These are phyloP conservation scores for Ophiobolus disseminans DNA, from an alignment of 2,329 filamentous ascomycete species.

Conservation along the genomic window DNA sequence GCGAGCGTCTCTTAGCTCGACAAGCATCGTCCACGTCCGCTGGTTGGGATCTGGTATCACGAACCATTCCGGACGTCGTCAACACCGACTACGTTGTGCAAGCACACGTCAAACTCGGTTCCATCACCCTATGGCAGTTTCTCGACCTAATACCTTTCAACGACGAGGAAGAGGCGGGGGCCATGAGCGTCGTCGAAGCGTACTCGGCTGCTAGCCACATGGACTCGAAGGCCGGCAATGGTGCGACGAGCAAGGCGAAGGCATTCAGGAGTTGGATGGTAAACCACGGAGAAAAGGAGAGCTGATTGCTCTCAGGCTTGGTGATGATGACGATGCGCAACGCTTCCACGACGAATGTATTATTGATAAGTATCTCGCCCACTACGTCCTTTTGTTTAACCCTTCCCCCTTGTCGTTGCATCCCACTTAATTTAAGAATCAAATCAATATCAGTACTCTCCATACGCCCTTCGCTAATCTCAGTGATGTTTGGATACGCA, in stretches of 20 bases:
- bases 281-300: conserved; percentile 3
- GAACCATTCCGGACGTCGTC: conserved; percentile 25
- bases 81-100: conserved; percentile 32
- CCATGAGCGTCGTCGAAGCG: conserved; percentile 33
- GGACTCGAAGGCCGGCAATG: conserved; percentile 28
- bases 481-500: too few relatives aligned
- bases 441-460: not conserved
- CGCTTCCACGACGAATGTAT: not conserved
- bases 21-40: conserved; percentile 25
- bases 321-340: not conserved
- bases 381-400: not conserved
- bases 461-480: too few relatives aligned
- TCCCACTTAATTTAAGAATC: not conserved
- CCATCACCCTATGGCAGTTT: conserved; percentile 35
- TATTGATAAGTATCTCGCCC: not conserved
- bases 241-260: conserved; percentile 28
- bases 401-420: not conserved
- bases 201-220: conserved; percentile 37
- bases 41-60: conserved; percentile 38
- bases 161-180: conserved; percentile 21
- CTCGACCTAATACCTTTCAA: conserved; percentile 35
- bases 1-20: conserved; percentile 35
- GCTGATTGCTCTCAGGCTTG: not conserved
- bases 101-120: conserved; percentile 35
- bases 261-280: conserved; percentile 35